Base-by-base conservation (phyloP, 495 filamentous ascomycete genomes). In the Copromyces sp. region DNA sequence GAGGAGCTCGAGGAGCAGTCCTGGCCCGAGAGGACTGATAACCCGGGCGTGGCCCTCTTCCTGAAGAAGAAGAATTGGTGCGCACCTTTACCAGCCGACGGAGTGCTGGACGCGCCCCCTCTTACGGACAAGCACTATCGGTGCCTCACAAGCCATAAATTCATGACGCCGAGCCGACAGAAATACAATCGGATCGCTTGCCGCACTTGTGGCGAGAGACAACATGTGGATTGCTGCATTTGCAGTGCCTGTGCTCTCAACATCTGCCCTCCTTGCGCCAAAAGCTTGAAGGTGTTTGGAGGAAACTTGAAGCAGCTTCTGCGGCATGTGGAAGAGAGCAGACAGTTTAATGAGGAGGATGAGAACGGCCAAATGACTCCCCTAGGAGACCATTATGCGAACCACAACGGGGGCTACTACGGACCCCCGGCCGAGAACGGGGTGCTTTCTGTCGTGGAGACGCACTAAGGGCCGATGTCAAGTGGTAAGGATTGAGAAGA, bases 21-120 rank as follows among this genome's bases (percentile, higher is more conserved):
- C 39, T 32, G 53, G 70, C 24, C 74, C 16, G 70, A 74, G 12
- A 41, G 38, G 14, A 81, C 79, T 14, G 72, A 75, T 71, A 72
- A 81, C 53, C 78, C 79, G 17, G 79, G 79, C 39, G 79, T 77
- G 2, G 75, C 74, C 4, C 72, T 77, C n/a, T 81, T 80, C 71
- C 79, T 78, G 9, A 70, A 77, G 32, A 72, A 73, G 9, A 78
- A 76, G 78, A 78, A 74, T 24, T 65, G 53, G 53, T 37, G 11
- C 11, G 6, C 29, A 17, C 74, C 79, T 1, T n/a, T 68, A 44
- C 70, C 74, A 12, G 69, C 72, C 7, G 72, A 77, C 47, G 65
- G 65, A 29, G 73, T 79, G 12, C 71, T 75, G 39, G 75, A 78
- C n/a, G 74, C 78, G 11, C 74, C 73, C 20, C 79, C 79, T 16